A percentile compares a stretch with the other conserved stretches of the same genome.
Conservation (phyloP, 2,329 filamentous ascomycete species). For the Fusarium drepaniforme region DNA sequence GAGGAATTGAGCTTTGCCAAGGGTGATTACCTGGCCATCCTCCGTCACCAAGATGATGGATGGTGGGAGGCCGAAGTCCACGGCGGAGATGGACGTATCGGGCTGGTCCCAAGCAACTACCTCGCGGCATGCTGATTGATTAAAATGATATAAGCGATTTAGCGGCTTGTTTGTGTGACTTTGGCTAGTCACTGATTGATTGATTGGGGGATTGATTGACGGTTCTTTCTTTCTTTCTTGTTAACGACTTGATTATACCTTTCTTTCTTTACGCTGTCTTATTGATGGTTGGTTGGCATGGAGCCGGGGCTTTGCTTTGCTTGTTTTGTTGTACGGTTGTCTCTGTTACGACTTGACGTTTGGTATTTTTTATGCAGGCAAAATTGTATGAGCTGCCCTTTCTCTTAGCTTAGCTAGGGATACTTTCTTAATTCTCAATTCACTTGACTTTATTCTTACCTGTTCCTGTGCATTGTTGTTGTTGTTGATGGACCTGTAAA, state of each 20-base stretch:
- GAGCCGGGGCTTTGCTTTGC: conserved; percentile 22
- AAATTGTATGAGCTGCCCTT: conserved; percentile 36
- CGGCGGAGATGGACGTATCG: conserved; percentile 69
- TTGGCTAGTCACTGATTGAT: neutral
- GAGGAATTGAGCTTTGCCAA: conserved; percentile 95
- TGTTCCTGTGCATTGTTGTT: neutral
- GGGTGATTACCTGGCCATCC: conserved; percentile 89
- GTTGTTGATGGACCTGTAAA: neutral
- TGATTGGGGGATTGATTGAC: too few relatives aligned
- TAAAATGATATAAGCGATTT: conserved; percentile 20
- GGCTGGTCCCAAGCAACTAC: conserved; percentile 78
- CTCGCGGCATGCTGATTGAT: conserved; percentile 63
- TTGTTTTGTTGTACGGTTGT: conserved; percentile 12
- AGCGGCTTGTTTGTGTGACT: conserved; percentile 11
- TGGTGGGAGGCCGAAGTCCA: conserved; percentile 99
- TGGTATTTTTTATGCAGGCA: conserved; percentile 20
- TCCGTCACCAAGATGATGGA: conserved; percentile 94
- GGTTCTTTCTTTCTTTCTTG: neutral
- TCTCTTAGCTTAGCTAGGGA: conserved; percentile 20
- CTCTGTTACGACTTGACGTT: conserved; percentile 33
- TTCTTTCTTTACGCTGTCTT: conserved; percentile 32
- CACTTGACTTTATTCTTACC: neutral
- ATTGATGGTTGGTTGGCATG: conserved; percentile 20
- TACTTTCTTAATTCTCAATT: conserved; percentile 7
- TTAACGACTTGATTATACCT: conserved; percentile 33